A percentile compares a stretch with the other conserved stretches of the same genome.
These are phyloP conservation scores for Rubia tinctorum DNA, from an alignment of 305 asterid species.

Conservation along the genomic window DNA sequence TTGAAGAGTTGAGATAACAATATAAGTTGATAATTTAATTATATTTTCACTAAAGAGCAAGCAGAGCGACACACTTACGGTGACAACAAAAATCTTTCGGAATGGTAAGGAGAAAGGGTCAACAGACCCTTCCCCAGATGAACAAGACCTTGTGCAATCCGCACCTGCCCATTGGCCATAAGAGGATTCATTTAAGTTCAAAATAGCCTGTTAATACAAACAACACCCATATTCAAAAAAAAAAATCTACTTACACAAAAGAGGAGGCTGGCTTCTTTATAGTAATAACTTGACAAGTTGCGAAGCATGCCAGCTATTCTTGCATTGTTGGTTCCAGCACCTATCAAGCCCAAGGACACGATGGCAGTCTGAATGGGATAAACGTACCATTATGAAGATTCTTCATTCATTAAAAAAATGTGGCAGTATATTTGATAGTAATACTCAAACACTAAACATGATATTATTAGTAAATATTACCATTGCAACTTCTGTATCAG, in stretches of 20 bases:
- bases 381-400: neutral
- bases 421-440: neutral
- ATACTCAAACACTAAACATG: neutral
- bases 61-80: slow-evolving; percentile 70
- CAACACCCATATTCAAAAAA: neutral
- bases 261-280: slow-evolving; percentile 91
- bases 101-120: slow-evolving; percentile 91
- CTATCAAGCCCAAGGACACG: slow-evolving; percentile 86
- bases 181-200: neutral
- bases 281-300: slow-evolving; percentile 91
- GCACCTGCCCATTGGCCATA: slow-evolving; percentile 51
- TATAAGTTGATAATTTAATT: neutral
- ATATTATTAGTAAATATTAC: neutral
- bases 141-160: slow-evolving; percentile 95
- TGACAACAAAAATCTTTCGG: slow-evolving; percentile 73
- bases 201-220: neutral
- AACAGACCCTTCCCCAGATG: slow-evolving; percentile 91
- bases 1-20: neutral
- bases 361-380: slow-evolving; percentile 67
- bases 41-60: neutral
- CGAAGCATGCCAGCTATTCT: slow-evolving; percentile 99
- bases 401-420: slow-evolving; percentile 7
- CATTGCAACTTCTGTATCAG: slow-evolving; percentile 97
- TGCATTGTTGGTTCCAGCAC: slow-evolving; percentile 98
- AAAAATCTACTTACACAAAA: slow-evolving; percentile 64